A percentile compares a stretch with the other conserved stretches of the same genome.
Conservation (phyloP, 2,329 filamentous ascomycete species). For the Paracoccidioides lutzii region DNA sequence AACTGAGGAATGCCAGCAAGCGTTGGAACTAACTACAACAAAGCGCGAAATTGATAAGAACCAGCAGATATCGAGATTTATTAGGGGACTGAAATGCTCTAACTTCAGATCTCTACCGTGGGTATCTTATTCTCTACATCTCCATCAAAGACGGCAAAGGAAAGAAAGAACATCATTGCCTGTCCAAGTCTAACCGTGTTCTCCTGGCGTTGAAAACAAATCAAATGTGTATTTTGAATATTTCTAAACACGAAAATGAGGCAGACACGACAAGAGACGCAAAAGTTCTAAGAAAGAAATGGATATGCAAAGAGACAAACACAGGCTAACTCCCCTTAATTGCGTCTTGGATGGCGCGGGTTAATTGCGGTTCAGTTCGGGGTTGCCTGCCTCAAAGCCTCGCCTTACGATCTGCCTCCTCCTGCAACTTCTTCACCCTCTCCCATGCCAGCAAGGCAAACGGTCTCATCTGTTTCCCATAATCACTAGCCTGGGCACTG, state of each 20-base stretch:
- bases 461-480: constrained; percentile 55
- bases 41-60: no score
- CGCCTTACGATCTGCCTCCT: constrained; percentile 22
- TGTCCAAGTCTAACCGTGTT: no score
- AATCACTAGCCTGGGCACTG: constrained; percentile 63
- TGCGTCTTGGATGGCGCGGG: background rate
- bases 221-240: background rate
- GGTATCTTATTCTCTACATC: no score
- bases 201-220: background rate
- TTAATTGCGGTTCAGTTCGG: background rate
- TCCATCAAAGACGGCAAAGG: no score
- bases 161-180: no score
- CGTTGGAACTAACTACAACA: no score
- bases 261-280: background rate
- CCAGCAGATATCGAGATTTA: no score
- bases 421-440: constrained; percentile 45
- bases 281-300: background rate
- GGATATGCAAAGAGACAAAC: background rate
- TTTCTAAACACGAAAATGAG: background rate
- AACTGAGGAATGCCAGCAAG: no score
- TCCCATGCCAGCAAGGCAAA: constrained; percentile 71
- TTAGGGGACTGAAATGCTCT: no score
- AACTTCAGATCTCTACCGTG: no score
- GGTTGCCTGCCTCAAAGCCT: constrained; percentile 31
- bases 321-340: background rate